A percentile compares a stretch with the other conserved stretches of the same genome.
These are phyloP conservation scores for Karstenula rhodostoma DNA, from an alignment of 2,329 filamentous ascomycete species.

Conservation along the genomic window DNA sequence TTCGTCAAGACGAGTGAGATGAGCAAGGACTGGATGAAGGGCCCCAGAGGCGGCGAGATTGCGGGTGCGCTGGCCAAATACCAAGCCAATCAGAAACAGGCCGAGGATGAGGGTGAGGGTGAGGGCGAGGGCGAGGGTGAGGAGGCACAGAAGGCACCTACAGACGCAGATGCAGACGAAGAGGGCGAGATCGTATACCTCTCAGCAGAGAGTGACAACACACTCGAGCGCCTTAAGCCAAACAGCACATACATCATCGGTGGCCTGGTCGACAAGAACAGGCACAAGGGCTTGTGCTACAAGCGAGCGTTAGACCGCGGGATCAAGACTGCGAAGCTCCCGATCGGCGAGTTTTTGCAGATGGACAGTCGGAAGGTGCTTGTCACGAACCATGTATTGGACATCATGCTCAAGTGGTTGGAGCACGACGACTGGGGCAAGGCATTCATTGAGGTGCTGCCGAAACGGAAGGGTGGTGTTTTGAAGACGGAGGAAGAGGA, in stretches of 20 bases:
- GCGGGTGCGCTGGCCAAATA: conserved; percentile 63
- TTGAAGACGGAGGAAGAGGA: conserved; percentile 57
- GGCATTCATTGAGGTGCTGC: conserved; percentile 88
- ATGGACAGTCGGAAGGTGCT: conserved; percentile 88
- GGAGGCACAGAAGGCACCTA: no score
- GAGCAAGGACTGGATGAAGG: conserved; percentile 73
- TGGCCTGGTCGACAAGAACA: conserved; percentile 93
- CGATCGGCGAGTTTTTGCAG: conserved; percentile 93
- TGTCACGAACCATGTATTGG: conserved; percentile 93
- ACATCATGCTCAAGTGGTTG: conserved; percentile 95
- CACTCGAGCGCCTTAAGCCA: conserved; percentile 81
- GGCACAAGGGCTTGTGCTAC: conserved; percentile 94
- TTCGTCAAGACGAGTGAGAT: conserved; percentile 74
- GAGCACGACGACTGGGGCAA: conserved; percentile 90
- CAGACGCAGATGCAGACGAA: conserved; percentile 27
- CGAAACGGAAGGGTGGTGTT: conserved; percentile 84
- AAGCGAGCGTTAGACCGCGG: conserved; percentile 76
- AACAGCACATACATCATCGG: conserved; percentile 93
- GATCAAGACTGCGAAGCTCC: conserved; percentile 87
- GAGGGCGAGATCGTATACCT: conserved; percentile 80
- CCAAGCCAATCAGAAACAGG: background rate
- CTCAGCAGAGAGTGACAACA: conserved; percentile 88
- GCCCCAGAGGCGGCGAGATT: conserved; percentile 64
- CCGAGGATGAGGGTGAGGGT: conserved; percentile 8
- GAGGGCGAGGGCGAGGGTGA: no score